Percentiles rank a stretch among this genome's conserved stretches.
Evolutionary conservation across 768 basidiomycete species (phyloP).

Genomic region (Boletus sensibilis): DNA sequence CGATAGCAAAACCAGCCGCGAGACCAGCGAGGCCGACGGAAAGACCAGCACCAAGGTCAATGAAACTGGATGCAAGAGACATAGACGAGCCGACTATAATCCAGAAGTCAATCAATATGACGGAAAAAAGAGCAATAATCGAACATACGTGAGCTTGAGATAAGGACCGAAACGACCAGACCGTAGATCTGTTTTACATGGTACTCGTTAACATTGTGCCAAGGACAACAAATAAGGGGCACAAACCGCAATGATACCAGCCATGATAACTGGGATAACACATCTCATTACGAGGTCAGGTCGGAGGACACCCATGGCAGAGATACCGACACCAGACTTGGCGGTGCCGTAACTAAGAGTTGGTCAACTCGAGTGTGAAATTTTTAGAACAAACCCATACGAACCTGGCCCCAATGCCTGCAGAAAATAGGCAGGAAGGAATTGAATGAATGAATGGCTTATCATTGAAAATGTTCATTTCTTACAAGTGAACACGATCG

Average conservation of each 20-base stretch:
- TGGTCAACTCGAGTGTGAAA: neutral
- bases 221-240: neutral
- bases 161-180: constrained; percentile 97
- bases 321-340: constrained; percentile 97
- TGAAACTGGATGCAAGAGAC: constrained; percentile 91
- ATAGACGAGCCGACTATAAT: constrained; percentile 65
- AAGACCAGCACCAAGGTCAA: constrained; percentile 91
- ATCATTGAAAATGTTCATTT: constrained; percentile 1
- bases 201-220: neutral
- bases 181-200: constrained; percentile 75
- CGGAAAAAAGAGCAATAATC: neutral
- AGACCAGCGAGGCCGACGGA: constrained; percentile 93
- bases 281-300: constrained; percentile 99
- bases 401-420: constrained; percentile 86
- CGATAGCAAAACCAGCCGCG: constrained; percentile 95
- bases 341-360: constrained; percentile 91
- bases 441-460: neutral
- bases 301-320: constrained; percentile 96
- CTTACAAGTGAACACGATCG: constrained; percentile 98
- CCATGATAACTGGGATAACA: constrained; percentile 98
- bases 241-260: constrained; percentile 99
- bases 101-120: neutral
- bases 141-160: constrained; percentile 78
- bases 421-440: neutral
- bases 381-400: constrained; percentile 16